phyloP scores from a whole-genome alignment of 176 grass and related monocot genomes.

The Musa itinerans region DNA sequence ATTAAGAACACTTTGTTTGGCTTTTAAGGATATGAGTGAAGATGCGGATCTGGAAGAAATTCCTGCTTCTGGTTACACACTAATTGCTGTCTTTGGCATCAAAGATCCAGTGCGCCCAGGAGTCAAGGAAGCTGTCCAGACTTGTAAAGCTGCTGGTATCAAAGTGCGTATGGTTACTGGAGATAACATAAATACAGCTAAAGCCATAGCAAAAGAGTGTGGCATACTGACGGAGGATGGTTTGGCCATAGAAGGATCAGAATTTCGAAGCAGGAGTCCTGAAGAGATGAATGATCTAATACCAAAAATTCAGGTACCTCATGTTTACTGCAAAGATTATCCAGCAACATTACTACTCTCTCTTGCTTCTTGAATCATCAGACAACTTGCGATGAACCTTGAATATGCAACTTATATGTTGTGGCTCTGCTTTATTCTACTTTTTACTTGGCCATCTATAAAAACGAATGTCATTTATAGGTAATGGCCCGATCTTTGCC shows the following conservation, averaged over 20 bases:
- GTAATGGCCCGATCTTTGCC: constrained; percentile 90
- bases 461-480: constrained; percentile 21
- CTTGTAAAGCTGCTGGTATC: constrained; percentile 66
- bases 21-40: constrained; percentile 59
- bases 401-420: neutral
- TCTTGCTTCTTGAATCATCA: neutral
- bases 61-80: constrained; percentile 59
- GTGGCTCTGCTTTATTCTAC: neutral
- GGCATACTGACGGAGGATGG: constrained; percentile 79
- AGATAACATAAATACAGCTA: constrained; percentile 95
- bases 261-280: constrained; percentile 63
- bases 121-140: constrained; percentile 71
- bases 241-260: constrained; percentile 75
- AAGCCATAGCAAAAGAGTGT: constrained; percentile 85
- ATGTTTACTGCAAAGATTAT: neutral
- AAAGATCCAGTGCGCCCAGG: constrained; percentile 80
- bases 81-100: constrained; percentile 83
- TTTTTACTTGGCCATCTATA: neutral
- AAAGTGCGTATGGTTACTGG: constrained; percentile 93
- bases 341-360: neutral
- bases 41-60: constrained; percentile 33
- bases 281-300: constrained; percentile 80
- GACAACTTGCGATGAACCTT: neutral
- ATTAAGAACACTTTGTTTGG: constrained; percentile 84
- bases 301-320: constrained; percentile 65